phyloP scores from a whole-genome alignment of 768 basidiomycete species.

The Podaxis carcinomalis region DNA sequence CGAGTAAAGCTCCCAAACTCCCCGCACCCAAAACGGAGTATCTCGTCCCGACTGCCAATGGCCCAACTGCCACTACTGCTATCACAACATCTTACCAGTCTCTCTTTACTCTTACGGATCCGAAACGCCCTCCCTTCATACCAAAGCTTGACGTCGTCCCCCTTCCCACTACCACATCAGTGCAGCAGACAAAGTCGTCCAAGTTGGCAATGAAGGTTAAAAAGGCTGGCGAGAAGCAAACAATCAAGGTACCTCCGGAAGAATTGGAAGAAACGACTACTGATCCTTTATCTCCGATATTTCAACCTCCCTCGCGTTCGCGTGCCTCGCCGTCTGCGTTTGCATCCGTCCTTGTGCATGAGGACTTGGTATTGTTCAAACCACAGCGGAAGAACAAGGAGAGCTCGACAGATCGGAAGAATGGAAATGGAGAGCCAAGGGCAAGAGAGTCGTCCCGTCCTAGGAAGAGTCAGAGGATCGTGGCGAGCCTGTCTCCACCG shows the following conservation, averaged over 20 bases:
- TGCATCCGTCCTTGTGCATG: conserved; percentile 66
- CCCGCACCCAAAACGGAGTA: conserved; percentile 59
- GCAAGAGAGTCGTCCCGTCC: conserved; percentile 1
- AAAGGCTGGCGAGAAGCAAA: conserved; percentile 43
- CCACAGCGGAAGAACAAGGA: conserved; percentile 26
- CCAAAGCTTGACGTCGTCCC: conserved; percentile 42
- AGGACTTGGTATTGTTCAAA: conserved; percentile 35
- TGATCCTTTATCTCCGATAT: conserved; percentile 47
- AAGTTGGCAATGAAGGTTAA: conserved; percentile 77
- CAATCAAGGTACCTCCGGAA: conserved; percentile 19
- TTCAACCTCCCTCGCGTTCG: conserved; percentile 48
- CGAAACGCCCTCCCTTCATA: conserved; percentile 35
- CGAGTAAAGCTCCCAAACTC: conserved; percentile 41
- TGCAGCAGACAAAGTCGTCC: conserved; percentile 43
- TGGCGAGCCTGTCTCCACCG: conserved; percentile 30
- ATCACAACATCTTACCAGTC: conserved; percentile 81
- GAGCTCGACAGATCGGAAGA: conserved; percentile 26
- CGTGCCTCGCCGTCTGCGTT: conserved; percentile 79
- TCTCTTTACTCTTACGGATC: conserved; percentile 57
- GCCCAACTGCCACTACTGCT: conserved; percentile 76
- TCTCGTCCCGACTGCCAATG: conserved; percentile 77
- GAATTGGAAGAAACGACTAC: conserved; percentile 34
- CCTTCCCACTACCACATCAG: conserved; percentile 22
- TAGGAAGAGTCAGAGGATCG: conserved; percentile 14
- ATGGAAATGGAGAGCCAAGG: conserved; percentile 18